Evolutionary conservation across 1,139 yeast species (phyloP).

Genomic region (Komagataea norvegica): DNA sequence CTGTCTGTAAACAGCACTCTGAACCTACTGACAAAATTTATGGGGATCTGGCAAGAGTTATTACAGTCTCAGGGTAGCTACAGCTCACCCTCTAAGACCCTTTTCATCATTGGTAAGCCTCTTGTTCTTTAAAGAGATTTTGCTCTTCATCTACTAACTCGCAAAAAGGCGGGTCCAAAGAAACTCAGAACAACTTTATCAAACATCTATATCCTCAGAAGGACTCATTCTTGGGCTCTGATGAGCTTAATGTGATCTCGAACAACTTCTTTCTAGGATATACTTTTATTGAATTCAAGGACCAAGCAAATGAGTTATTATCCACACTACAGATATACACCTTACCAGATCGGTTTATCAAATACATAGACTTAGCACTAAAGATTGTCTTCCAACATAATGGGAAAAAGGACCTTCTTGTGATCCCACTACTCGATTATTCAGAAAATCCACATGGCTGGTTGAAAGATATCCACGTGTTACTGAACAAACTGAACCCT

Average conservation of each 20-base stretch:
- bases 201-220: conserved; percentile 12
- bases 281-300: conserved; percentile 31
- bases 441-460: conserved; percentile 17
- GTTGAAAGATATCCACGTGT: conserved; percentile 7
- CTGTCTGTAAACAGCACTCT: too few species aligned
- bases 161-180: conserved; percentile 15
- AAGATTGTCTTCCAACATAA: conserved; percentile 1
- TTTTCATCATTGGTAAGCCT: conserved; percentile 12
- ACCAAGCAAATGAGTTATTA: conserved; percentile 28
- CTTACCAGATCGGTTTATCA: conserved; percentile 17
- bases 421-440: conserved; percentile 20
- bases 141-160: neutral
- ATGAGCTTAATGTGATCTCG: conserved; percentile 17
- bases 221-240: conserved; percentile 9
- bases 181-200: conserved; percentile 14
- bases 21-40: too few species aligned
- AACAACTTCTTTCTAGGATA: conserved; percentile 33
- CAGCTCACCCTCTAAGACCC: conserved; percentile 7
- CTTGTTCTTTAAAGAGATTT: too few species aligned
- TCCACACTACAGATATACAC: conserved; percentile 32
- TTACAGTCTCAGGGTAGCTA: conserved; percentile 6
- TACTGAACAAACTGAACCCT: neutral
- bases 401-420: conserved; percentile 12
- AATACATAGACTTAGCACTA: conserved; percentile 2
- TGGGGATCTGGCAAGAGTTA: conserved; percentile 18